Base-by-base conservation (phyloP, 305 asterid species). In the Stenogyne calaminthoides region DNA sequence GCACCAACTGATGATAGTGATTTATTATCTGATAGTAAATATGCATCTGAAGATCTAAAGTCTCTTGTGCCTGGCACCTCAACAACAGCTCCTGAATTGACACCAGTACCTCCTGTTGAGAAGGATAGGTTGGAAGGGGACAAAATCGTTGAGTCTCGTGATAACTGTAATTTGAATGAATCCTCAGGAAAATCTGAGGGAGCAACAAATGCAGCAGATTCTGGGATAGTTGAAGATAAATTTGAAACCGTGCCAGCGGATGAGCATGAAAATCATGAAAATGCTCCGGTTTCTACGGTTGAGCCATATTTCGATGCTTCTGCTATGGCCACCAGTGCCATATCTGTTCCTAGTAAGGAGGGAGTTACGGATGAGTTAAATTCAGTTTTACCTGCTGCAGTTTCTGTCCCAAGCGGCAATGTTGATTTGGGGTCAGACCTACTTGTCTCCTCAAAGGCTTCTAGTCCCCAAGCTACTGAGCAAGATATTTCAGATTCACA, bases 401-500 rank as follows among this genome's bases (percentile, higher is more conserved):
- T 79, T 75, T 47, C 85, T 67, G 75, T 40, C 58, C 46, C 66
- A 7, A 25, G 59, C 44, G 37, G 59, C 44, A 49, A 54, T 58
- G 22, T 44, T 18, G 82, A 79, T 63, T 46, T 67, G 44, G 82
- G 77, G 57, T 71, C 85, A 51, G 87, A 49, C 78, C 14, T 49
- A 64, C 42, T 73, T 15, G 57, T 59, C 78, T 68, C 84, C 58
- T 69, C 80, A 27, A 14, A 40, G 75, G 76, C 76, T 62, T 64
- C 57, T 37, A 77, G 72, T 74, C 54, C 84, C 75, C 84, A 80
- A 51, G 70, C 74, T 76, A 46, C 77, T 51, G 80, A 79, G 44
- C 80, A 72, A 55, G 82, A 74, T 73, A 65, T 70, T 56, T 60
- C 71, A 29, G 76, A 72, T 85, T 69, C 71, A 78, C 74, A 84